Percentiles rank a stretch among this genome's conserved stretches.
Evolutionary conservation across 768 basidiomycete species (phyloP).

Genomic region (Calocybe gangraenosa): DNA sequence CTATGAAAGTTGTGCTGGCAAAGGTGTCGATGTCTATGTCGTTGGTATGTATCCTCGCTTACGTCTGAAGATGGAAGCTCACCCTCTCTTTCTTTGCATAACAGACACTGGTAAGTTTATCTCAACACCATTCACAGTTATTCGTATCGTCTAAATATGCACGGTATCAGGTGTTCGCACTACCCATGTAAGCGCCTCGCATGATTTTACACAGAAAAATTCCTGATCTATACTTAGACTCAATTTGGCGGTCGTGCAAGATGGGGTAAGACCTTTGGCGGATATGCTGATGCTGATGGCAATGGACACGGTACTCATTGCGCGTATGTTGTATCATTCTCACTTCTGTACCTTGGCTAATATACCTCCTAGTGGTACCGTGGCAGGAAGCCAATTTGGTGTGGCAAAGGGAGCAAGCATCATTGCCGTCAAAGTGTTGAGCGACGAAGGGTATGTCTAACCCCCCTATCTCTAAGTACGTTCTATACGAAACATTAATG

Average conservation of each 20-base stretch:
- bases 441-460: conserved; percentile 4
- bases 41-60: conserved; percentile 25
- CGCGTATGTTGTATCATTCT: conserved; percentile 18
- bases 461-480: not conserved
- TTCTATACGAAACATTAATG: not conserved
- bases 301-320: conserved; percentile 40
- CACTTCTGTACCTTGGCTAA: not conserved
- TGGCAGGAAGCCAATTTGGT: conserved; percentile 29
- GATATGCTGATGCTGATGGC: conserved; percentile 25
- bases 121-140: not conserved
- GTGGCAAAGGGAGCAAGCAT: conserved; percentile 23
- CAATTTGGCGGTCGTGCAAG: conserved; percentile 39
- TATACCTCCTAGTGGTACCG: conserved; percentile 24
- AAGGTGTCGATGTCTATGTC: conserved; percentile 30
- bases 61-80: not conserved
- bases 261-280: conserved; percentile 35
- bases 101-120: conserved; percentile 20
- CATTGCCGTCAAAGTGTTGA: conserved; percentile 14
- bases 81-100: not conserved
- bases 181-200: not conserved
- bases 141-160: not conserved
- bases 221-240: conserved; percentile 14
- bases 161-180: conserved; percentile 5
- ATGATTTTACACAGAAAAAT: not conserved
- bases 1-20: conserved; percentile 13